A percentile compares a stretch with the other conserved stretches of the same genome.
Conservation (phyloP, 345 rosid genomes). For the Populus ilicifolia region DNA sequence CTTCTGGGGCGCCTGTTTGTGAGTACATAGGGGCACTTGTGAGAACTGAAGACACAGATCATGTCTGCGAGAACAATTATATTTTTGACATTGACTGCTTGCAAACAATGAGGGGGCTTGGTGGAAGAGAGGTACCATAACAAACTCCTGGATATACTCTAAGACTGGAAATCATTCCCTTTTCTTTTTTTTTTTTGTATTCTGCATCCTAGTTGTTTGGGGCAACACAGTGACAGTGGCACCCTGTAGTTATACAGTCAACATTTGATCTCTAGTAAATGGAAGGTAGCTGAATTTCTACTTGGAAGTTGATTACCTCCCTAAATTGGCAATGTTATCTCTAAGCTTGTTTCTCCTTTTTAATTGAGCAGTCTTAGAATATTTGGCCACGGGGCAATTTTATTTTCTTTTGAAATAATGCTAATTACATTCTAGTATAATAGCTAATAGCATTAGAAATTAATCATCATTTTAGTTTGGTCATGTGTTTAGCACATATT, state of each 20-base stretch:
- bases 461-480: neutral
- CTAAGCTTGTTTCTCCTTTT: neutral
- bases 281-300: neutral
- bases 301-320: neutral
- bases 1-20: constrained; percentile 87
- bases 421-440: neutral
- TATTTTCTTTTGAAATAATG: neutral
- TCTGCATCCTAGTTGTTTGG: neutral
- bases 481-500: neutral
- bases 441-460: neutral
- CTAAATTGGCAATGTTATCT: neutral
- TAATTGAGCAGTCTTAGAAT: neutral
- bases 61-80: constrained; percentile 57
- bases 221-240: neutral
- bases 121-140: constrained; percentile 68
- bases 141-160: neutral
- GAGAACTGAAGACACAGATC: constrained; percentile 70
- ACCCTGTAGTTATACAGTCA: neutral
- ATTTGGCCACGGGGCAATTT: neutral
- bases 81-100: constrained; percentile 91
- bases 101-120: constrained; percentile 88
- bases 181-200: neutral
- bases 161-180: neutral
- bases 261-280: no score
- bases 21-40: constrained; percentile 73